These are phyloP conservation scores for Hypoxylon lienhwacheense DNA, from an alignment of 495 filamentous ascomycete genomes.

Conservation along the genomic window DNA sequence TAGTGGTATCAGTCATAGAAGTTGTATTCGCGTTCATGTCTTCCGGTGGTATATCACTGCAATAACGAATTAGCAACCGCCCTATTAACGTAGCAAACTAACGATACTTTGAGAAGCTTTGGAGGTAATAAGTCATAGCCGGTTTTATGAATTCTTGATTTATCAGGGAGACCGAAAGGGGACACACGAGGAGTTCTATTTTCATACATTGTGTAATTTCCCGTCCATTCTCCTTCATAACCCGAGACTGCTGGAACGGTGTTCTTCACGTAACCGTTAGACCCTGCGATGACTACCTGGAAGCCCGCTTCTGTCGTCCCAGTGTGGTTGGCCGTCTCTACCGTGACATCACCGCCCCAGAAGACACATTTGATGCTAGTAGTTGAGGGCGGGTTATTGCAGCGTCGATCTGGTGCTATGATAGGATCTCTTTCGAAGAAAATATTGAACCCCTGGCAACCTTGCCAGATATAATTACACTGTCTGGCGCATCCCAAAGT, in stretches of 20 bases:
- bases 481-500: slow-evolving; percentile 41
- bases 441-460: slow-evolving; percentile 48
- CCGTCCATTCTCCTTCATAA: slow-evolving; percentile 40
- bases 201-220: slow-evolving; percentile 41
- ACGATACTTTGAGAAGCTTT: too few species aligned
- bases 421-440: slow-evolving; percentile 53
- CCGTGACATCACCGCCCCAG: slow-evolving; percentile 45
- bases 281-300: slow-evolving; percentile 49
- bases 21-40: neutral
- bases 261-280: slow-evolving; percentile 46
- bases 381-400: slow-evolving; percentile 49
- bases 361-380: slow-evolving; percentile 59
- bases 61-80: neutral
- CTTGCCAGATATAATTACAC: slow-evolving; percentile 36
- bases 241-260: slow-evolving; percentile 31
- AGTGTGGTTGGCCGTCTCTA: slow-evolving; percentile 39
- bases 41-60: neutral
- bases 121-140: too few species aligned
- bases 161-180: too few species aligned
- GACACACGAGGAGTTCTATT: too few species aligned
- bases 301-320: slow-evolving; percentile 47
- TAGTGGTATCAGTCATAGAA: neutral
- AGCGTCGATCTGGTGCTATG: slow-evolving; percentile 40
- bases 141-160: too few species aligned
- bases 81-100: too few species aligned